Conservation (phyloP, 192 early-diverging fungal genomes). For the Funneliformis mosseae region DNA sequence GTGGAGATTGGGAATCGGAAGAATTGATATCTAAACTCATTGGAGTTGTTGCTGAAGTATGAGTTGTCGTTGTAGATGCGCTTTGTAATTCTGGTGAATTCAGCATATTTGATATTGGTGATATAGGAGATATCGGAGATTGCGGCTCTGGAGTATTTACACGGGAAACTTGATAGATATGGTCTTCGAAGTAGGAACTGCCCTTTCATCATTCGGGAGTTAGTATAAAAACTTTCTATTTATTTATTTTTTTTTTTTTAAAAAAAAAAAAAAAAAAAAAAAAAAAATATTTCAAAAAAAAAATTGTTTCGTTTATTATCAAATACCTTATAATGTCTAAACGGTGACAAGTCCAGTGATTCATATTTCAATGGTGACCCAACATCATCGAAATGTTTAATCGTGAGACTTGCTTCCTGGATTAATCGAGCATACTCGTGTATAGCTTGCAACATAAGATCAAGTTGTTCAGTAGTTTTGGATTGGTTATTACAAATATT, state of each 20-base stretch:
- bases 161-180: background rate
- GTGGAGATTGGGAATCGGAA: background rate
- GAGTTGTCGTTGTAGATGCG: conserved; percentile 10
- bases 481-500: conserved; percentile 27
- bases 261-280: too few species aligned
- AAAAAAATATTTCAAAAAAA: background rate
- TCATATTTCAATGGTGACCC: conserved; percentile 27
- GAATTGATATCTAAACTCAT: background rate
- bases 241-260: too few species aligned
- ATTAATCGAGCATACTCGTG: conserved; percentile 35
- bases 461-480: conserved; percentile 26
- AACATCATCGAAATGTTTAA: conserved; percentile 35
- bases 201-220: conserved; percentile 17
- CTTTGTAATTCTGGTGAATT: conserved; percentile 5
- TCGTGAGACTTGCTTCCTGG: conserved; percentile 23
- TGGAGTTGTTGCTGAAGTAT: background rate
- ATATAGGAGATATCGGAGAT: background rate
- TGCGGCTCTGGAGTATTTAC: background rate
- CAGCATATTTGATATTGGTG: background rate
- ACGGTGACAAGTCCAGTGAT: conserved; percentile 31
- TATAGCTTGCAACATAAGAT: conserved; percentile 34
- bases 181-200: conserved; percentile 32
- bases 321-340: conserved; percentile 20
- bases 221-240: background rate
- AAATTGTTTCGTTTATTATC: background rate